phyloP scores from a whole-genome alignment of 2,329 filamentous ascomycete genomes.

The Pseudomassariella vexata region DNA sequence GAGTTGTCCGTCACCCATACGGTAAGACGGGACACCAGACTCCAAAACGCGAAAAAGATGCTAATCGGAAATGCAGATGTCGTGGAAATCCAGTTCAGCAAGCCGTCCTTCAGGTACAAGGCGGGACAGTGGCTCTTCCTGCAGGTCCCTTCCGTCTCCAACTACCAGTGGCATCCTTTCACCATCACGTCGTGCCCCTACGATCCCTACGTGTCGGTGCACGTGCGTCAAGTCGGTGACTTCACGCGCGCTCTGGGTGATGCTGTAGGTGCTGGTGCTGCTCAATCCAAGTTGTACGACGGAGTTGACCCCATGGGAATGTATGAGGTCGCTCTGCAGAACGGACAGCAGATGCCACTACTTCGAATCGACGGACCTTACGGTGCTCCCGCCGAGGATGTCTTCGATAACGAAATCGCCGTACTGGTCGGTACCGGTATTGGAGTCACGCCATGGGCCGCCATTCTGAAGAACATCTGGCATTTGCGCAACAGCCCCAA shows the following conservation, averaged over 20 bases:
- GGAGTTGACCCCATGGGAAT: slow-evolving; percentile 88
- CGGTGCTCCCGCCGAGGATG: slow-evolving; percentile 93
- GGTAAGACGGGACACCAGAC: no score
- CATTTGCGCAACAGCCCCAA: slow-evolving; percentile 87
- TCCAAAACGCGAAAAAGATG: slow-evolving; percentile 6
- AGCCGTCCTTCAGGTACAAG: slow-evolving; percentile 97
- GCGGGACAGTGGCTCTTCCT: slow-evolving; percentile 97
- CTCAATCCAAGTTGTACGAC: slow-evolving; percentile 86
- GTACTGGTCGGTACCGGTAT: slow-evolving; percentile 83
- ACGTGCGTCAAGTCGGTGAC: slow-evolving; percentile 94
- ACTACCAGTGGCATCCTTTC: slow-evolving; percentile 95
- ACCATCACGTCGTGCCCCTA: slow-evolving; percentile 98
- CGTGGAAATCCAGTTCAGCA: slow-evolving; percentile 94
- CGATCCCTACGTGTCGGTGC: slow-evolving; percentile 89
- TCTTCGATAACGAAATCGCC: slow-evolving; percentile 88
- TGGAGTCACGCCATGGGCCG: slow-evolving; percentile 80
- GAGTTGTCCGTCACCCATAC: slow-evolving; percentile 93
- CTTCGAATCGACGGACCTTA: slow-evolving; percentile 94
- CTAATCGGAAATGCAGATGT: slow-evolving; percentile 55
- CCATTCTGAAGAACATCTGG: slow-evolving; percentile 96
- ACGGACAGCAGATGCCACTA: slow-evolving; percentile 85
- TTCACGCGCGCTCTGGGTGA: slow-evolving; percentile 93
- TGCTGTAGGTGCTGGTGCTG: slow-evolving; percentile 82
- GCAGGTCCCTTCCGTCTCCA: slow-evolving; percentile 83
- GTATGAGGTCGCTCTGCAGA: slow-evolving; percentile 94